Evolutionary conservation across 1,139 yeast species (phyloP).

Genomic region (Hyphopichia wangnamkhiaoensis): DNA sequence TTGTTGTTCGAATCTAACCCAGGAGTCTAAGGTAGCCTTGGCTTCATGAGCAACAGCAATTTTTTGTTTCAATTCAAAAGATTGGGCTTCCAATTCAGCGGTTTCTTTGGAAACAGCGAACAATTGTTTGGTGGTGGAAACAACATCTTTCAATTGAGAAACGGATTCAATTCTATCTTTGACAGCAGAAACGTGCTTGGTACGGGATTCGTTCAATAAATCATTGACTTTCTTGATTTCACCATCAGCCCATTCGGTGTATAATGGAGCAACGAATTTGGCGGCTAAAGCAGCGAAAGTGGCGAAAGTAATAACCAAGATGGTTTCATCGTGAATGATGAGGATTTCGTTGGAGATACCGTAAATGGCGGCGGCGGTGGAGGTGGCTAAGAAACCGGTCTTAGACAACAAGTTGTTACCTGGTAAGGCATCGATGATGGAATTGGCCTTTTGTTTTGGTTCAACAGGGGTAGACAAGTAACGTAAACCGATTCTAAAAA

Average conservation of each 20-base stretch:
- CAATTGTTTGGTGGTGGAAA: constrained; percentile 84
- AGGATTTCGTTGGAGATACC: constrained; percentile 92
- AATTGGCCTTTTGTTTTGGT: constrained; percentile 88
- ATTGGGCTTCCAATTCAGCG: constrained; percentile 90
- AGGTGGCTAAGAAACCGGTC: constrained; percentile 93
- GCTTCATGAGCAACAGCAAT: constrained; percentile 89
- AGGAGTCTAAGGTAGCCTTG: constrained; percentile 91
- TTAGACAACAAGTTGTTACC: constrained; percentile 86
- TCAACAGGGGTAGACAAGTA: constrained; percentile 66
- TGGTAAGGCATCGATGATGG: constrained; percentile 90
- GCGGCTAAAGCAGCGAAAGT: constrained; percentile 75
- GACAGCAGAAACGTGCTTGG: constrained; percentile 88
- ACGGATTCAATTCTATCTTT: constrained; percentile 89
- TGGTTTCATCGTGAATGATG: constrained; percentile 92
- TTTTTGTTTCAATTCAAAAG: constrained; percentile 89
- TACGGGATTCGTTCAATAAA: constrained; percentile 84
- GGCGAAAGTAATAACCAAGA: constrained; percentile 76
- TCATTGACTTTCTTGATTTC: constrained; percentile 83
- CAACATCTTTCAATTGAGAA: constrained; percentile 87
- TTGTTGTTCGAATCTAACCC: constrained; percentile 98
- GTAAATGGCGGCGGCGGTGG: constrained; percentile 90
- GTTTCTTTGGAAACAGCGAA: constrained; percentile 96
- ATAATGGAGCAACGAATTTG: constrained; percentile 90
- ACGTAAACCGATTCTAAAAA: constrained; percentile 59
- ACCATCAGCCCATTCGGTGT: constrained; percentile 92